phyloP scores from a whole-genome alignment of 371 early-diverging fungal genomes.

The Encephalitozoon hellem region DNA sequence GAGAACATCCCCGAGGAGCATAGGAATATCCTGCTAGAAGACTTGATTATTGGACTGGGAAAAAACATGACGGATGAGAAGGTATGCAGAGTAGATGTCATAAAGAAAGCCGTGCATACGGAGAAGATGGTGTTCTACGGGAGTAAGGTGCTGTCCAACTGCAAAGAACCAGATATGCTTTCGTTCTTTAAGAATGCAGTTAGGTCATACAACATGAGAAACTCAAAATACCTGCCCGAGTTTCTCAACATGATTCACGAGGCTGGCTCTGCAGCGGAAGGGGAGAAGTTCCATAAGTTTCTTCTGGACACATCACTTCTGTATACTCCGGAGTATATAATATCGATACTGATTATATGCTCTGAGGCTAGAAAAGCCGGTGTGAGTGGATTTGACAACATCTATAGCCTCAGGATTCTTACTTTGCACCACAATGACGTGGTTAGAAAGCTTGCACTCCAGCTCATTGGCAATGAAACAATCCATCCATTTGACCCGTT shows the following conservation, averaged over 20 bases:
- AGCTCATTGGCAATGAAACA: neutral
- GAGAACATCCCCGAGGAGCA: constrained; percentile 28
- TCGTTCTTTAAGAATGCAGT: constrained; percentile 7
- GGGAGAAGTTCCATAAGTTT: neutral
- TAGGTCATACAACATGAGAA: neutral
- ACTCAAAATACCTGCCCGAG: neutral
- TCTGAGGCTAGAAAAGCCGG: neutral
- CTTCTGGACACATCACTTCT: constrained; percentile 1
- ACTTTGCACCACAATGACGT: neutral
- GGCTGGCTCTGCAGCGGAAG: neutral
- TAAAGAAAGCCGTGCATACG: neutral
- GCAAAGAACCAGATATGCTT: neutral
- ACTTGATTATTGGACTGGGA: constrained; percentile 22
- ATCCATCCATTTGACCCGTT: constrained; percentile 35
- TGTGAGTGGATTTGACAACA: neutral
- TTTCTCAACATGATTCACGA: constrained; percentile 25
- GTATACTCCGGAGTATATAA: constrained; percentile 12
- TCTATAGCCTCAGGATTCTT: constrained; percentile 10
- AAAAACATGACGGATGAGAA: neutral
- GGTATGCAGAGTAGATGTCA: neutral
- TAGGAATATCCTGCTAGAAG: constrained; percentile 15
- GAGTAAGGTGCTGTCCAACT: neutral
- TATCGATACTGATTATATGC: constrained; percentile 22
- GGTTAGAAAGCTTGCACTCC: constrained; percentile 2
- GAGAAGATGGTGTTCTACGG: neutral